Base-by-base conservation (phyloP, 331 rosid genomes). In the Telfairia occidentalis region DNA sequence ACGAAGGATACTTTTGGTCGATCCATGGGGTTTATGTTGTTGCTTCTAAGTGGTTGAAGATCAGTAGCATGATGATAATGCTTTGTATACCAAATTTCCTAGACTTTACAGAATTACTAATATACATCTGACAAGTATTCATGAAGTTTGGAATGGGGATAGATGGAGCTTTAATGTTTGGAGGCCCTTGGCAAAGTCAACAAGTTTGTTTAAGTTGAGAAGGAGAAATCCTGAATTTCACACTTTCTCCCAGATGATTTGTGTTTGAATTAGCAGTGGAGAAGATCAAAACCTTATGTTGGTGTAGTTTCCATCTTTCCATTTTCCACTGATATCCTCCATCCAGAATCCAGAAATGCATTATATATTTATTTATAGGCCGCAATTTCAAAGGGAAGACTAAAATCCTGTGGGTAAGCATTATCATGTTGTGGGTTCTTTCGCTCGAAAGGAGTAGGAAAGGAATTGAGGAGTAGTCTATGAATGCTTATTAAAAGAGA, bases 211-310 rank as follows among this genome's bases (percentile, higher is more conserved):
- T 16, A 67, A 23, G 53, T 38, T 42, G 34, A 13, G 53, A 67
- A 23, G 63, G 26, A 34, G 13, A n/a, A n/a, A 69, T 23, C 49
- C 49, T 69, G 37, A 12, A 42, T 21, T 38, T 43, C 55, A 11
- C 38, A 67, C 23, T 67, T 15, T 13, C 23, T 67, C 34, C 55
- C 46, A 5, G 8, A 10, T 65, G 74, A 67, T 38, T 5, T 65
- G 50, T 65, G 50, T 38, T 23, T 66, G 3, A 32, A 66, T n/a
- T 67, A 67, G 55, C 42, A 67, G 29, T 34, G 48, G 49, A 13
- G 54, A 67, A 67, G 74, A 43, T 23, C 37, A 63, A 35, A 43
- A 13, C 54, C 53, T 67, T 67, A 42, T 67, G n/a, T 42, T 67
- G 32, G 10, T 26, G 19, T n/a, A 21, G 28, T 66, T 66, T 37